Percentiles rank a stretch among this genome's conserved stretches.
Evolutionary conservation across 164 flowering plant species (phyloP).

Genomic region (Taxillus chinensis): DNA sequence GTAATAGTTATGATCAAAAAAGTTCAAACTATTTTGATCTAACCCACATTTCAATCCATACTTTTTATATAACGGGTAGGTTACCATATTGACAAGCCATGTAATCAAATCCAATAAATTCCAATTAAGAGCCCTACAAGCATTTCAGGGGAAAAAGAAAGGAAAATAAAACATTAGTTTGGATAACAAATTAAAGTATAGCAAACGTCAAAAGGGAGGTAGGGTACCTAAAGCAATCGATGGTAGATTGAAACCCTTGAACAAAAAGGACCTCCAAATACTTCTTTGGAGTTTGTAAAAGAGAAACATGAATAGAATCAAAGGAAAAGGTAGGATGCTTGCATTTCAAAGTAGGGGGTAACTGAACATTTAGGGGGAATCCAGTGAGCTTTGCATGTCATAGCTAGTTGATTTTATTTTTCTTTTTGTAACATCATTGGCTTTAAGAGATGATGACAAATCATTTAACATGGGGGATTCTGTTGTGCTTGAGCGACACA

Average conservation of each 20-base stretch:
- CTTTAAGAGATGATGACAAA: constrained; percentile 17
- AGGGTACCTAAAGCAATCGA: constrained; percentile 68
- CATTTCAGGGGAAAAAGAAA: no score
- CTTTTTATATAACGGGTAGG: constrained; percentile 55
- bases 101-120: constrained; percentile 65
- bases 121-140: constrained; percentile 83
- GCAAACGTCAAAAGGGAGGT: neutral
- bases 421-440: constrained; percentile 23
- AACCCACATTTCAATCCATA: constrained; percentile 40
- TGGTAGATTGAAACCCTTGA: constrained; percentile 64
- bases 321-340: constrained; percentile 44
- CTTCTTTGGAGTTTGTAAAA: constrained; percentile 59
- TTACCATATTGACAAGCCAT: constrained; percentile 79
- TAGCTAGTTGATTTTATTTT: constrained; percentile 10
- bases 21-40: constrained; percentile 34
- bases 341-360: constrained; percentile 57
- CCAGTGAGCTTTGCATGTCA: constrained; percentile 15
- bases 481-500: constrained; percentile 7
- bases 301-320: constrained; percentile 68
- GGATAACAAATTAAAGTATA: neutral
- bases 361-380: constrained; percentile 33
- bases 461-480: constrained; percentile 10
- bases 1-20: constrained; percentile 53
- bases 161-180: no score
- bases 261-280: constrained; percentile 62